Evolutionary conservation across 108 stramenopile species (phyloP).

Genomic region (Mayamaea pseudoterrestris): DNA sequence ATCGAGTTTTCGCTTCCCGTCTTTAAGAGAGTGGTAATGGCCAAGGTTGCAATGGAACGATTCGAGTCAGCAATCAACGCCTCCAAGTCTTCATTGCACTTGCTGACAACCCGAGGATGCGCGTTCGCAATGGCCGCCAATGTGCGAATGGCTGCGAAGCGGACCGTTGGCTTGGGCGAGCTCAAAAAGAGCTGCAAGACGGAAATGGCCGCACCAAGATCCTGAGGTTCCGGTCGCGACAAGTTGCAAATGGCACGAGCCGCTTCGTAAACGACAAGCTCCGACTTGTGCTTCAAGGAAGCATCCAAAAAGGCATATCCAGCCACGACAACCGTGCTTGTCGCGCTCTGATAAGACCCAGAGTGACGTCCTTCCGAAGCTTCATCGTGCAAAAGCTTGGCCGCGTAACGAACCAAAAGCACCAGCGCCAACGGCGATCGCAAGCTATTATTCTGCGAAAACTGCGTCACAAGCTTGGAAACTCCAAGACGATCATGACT

Average conservation of each 20-base stretch:
- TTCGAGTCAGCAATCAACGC: conserved; percentile 90
- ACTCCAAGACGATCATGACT: conserved; percentile 93
- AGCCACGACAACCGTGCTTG: conserved; percentile 61
- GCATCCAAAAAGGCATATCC: conserved; percentile 92
- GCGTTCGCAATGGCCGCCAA: conserved; percentile 84
- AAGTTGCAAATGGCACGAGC: conserved; percentile 95
- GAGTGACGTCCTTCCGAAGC: conserved; percentile 49
- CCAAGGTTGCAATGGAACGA: conserved; percentile 94
- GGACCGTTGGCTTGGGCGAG: conserved; percentile 86
- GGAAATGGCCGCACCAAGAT: conserved; percentile 90
- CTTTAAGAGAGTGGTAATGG: conserved; percentile 98
- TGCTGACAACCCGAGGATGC: conserved; percentile 88
- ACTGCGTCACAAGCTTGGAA: conserved; percentile 90
- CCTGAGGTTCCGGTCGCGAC: conserved; percentile 85
- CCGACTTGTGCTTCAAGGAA: conserved; percentile 85
- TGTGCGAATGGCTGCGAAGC: conserved; percentile 92
- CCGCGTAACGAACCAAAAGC: conserved; percentile 92
- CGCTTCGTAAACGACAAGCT: conserved; percentile 99
- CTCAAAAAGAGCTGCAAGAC: conserved; percentile 93
- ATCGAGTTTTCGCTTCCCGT: conserved; percentile 93
- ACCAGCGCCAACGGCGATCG: conserved; percentile 88
- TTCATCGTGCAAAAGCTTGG: conserved; percentile 76
- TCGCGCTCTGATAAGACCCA: conserved; percentile 33
- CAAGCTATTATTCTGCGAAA: conserved; percentile 79
- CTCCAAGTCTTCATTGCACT: conserved; percentile 99